Base-by-base conservation (phyloP, 1,139 yeast genomes). In the Yamadazyma trypodendri region DNA sequence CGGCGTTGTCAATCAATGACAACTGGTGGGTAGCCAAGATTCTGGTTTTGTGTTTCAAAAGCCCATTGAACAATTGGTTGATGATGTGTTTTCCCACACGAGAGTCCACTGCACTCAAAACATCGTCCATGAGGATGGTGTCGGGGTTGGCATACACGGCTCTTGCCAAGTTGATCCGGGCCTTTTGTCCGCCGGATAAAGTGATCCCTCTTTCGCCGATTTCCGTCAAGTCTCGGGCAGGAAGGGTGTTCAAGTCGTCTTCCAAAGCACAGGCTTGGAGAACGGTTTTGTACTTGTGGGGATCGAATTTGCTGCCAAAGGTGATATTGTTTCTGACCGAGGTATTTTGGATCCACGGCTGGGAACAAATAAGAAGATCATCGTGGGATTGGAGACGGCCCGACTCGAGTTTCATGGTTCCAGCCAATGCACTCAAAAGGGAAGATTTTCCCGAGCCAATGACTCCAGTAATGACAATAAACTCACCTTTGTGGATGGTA, bases 381-480 rank as follows among this genome's bases (percentile, higher is more conserved):
- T 79, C 79, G 45, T 66, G 58, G 3, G 67, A 58, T 37, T 54
- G 53, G 2, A 76, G 52, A 0, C 51, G 22, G 28, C 84, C 83
- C 0, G 45, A 21, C 0, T 58, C 59, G 34, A 66, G 61, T 35
- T 62, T 67, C 83, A 78, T 78, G 38, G 70, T 65, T 0, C 89
- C 88, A 6, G 79, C 63, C 17, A 83, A 54, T 0, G 86, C 85
- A 35, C 39, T 43, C 11, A 49, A 63, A 31, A 84, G 61, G 2
- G 88, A 79, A 0, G 85, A 68, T 50, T 84, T 84, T 34, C 94
- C 92, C 0, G 86, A 69, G 2, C 92, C 92, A 51, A 83, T 80
- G 6, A 78, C 55, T 27, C 92, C 92, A 2, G 87, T 81, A n/a
- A 84, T 68, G 37, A 81, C 81, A 8, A 83, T 64, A 44, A 84